Evolutionary conservation across 2,329 filamentous ascomycete genomes (phyloP).

Genomic region (Hymenoscyphus fraxineus): DNA sequence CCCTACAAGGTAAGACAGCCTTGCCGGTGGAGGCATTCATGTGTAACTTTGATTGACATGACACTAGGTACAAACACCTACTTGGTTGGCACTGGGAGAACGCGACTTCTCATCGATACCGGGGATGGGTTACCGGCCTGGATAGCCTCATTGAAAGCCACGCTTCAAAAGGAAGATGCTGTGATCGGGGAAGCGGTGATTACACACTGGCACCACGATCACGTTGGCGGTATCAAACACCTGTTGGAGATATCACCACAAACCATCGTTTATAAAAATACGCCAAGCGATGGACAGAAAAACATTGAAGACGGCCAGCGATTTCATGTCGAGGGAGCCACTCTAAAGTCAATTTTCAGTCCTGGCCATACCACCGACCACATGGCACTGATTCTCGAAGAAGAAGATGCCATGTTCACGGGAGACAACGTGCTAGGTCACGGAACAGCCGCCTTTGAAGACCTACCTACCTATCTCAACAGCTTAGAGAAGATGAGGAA

Average conservation of each 20-base stretch:
- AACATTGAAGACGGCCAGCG: slow-evolving; percentile 54
- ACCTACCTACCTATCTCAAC: slow-evolving; percentile 63
- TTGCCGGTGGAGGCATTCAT: slow-evolving; percentile 36
- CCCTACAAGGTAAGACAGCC: slow-evolving; percentile 51
- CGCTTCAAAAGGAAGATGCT: slow-evolving; percentile 65
- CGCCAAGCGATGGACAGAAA: slow-evolving; percentile 49
- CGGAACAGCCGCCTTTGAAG: slow-evolving; percentile 81
- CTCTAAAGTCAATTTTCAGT: slow-evolving; percentile 61
- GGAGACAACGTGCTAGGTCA: slow-evolving; percentile 87
- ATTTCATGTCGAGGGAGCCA: slow-evolving; percentile 57
- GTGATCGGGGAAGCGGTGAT: slow-evolving; percentile 68
- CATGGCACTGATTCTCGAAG: slow-evolving; percentile 70
- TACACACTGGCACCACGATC: slow-evolving; percentile 91
- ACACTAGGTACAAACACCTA: slow-evolving; percentile 91
- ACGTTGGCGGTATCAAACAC: slow-evolving; percentile 71
- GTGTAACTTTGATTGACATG: slow-evolving; percentile 34
- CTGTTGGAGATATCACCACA: slow-evolving; percentile 61
- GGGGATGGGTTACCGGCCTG: slow-evolving; percentile 73
- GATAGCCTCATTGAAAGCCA: slow-evolving; percentile 60
- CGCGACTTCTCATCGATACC: slow-evolving; percentile 82
- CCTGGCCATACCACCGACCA: slow-evolving; percentile 82
- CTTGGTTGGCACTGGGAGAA: slow-evolving; percentile 70
- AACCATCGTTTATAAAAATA: slow-evolving; percentile 63
- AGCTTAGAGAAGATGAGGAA: slow-evolving; percentile 67
- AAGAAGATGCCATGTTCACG: slow-evolving; percentile 81